phyloP scores from a whole-genome alignment of 176 grass and related monocot species.

The Oryza longistaminata region DNA sequence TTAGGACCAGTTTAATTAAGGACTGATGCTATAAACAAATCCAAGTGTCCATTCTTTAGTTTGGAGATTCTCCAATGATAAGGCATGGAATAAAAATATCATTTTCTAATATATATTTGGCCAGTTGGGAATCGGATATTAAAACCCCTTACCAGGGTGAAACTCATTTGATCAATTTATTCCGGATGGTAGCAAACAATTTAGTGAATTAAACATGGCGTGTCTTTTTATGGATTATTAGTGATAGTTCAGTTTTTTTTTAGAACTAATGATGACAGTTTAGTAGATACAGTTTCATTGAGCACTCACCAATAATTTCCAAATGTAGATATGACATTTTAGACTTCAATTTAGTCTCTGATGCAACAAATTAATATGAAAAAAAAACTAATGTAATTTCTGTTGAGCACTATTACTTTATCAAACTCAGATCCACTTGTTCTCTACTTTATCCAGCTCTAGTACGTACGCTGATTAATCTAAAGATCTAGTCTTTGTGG shows the following conservation, averaged over 20 bases:
- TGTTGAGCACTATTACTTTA: too few species aligned
- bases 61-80: not conserved
- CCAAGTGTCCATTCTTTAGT: not conserved
- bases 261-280: not conserved
- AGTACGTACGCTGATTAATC: too few species aligned
- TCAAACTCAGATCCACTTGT: too few species aligned
- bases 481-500: too few species aligned
- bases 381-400: too few species aligned
- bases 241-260: not conserved
- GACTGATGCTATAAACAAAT: not conserved
- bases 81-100: not conserved
- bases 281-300: not conserved
- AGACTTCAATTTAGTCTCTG: too few species aligned
- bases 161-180: slow-evolving; percentile 10
- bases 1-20: not conserved
- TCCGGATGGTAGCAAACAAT: not conserved
- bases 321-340: not conserved
- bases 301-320: not conserved
- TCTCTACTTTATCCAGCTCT: too few species aligned
- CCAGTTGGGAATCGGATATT: not conserved
- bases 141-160: not conserved
- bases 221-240: not conserved
- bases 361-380: too few species aligned
- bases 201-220: not conserved
- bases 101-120: not conserved